Evolutionary conservation across 2,329 filamentous ascomycete species (phyloP).

Genomic region (Juglanconis sp.): DNA sequence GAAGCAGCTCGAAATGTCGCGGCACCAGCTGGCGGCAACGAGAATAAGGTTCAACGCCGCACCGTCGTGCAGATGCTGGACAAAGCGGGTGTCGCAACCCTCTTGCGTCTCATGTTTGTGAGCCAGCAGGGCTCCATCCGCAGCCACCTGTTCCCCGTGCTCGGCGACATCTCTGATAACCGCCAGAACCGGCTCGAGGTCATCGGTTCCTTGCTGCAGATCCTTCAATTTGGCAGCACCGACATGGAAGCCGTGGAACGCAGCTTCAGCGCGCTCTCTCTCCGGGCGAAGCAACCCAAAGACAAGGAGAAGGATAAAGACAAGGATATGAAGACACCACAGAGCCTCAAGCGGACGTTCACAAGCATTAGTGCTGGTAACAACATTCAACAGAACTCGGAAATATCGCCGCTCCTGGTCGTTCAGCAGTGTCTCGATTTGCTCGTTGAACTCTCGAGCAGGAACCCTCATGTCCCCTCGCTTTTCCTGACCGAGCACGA

Average conservation of each 20-base stretch:
- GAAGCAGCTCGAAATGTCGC: constrained; percentile 24
- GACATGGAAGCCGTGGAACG: constrained; percentile 92
- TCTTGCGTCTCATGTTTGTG: constrained; percentile 97
- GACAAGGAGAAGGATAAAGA: constrained; percentile 67
- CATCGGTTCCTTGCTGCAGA: constrained; percentile 85
- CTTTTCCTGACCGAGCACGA: constrained; percentile 97
- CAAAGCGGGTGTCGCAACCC: constrained; percentile 90
- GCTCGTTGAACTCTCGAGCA: constrained; percentile 76
- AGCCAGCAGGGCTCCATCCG: constrained; percentile 85
- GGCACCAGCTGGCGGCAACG: constrained; percentile 27
- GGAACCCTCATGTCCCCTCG: constrained; percentile 81
- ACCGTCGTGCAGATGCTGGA: constrained; percentile 95
- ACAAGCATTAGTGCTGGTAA: constrained; percentile 52
- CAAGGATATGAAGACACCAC: constrained; percentile 69
- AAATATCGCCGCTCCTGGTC: constrained; percentile 90
- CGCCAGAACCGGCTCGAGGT: constrained; percentile 94
- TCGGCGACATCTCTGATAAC: constrained; percentile 91
- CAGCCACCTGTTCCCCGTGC: constrained; percentile 77
- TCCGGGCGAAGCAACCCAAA: constrained; percentile 79
- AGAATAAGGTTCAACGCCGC: constrained; percentile 68
- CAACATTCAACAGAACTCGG: constrained; percentile 62
- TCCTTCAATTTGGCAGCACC: constrained; percentile 90
- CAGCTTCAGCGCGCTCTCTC: constrained; percentile 88
- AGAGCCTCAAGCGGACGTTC: constrained; percentile 70
- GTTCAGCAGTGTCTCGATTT: constrained; percentile 92